A percentile compares a stretch with the other conserved stretches of the same genome.
Evolutionary conservation across 2,329 filamentous ascomycete genomes (phyloP).

Genomic region (Pestalotiopsis sp.): DNA sequence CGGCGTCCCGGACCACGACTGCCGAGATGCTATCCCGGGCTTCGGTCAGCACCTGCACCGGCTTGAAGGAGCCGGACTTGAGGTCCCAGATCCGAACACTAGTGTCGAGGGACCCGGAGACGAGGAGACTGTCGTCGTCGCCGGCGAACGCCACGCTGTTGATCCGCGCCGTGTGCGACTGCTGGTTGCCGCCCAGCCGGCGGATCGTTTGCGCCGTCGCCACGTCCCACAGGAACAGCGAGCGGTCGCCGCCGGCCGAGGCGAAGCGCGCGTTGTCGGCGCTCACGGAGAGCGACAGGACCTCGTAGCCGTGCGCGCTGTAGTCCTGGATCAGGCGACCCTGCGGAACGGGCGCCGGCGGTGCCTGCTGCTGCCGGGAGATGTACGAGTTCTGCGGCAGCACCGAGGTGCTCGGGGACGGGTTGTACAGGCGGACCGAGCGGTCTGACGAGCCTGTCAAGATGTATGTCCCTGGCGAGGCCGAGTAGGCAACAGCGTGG

Average conservation of each 20-base stretch:
- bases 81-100: constrained; percentile 78
- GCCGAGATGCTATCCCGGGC: constrained; percentile 70
- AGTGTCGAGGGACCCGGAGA: constrained; percentile 75
- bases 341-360: constrained; percentile 39
- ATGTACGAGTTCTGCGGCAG: constrained; percentile 25
- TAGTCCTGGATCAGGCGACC: constrained; percentile 83
- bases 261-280: constrained; percentile 82
- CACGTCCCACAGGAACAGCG: constrained; percentile 95
- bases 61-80: constrained; percentile 54
- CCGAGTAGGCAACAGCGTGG: constrained; percentile 74
- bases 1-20: constrained; percentile 49
- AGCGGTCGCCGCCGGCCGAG: constrained; percentile 86
- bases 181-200: constrained; percentile 58
- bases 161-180: constrained; percentile 17
- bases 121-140: constrained; percentile 71
- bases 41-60: constrained; percentile 74
- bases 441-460: constrained; percentile 87
- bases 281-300: constrained; percentile 78
- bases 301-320: constrained; percentile 86
- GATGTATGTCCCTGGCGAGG: constrained; percentile 74
- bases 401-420: constrained; percentile 49
- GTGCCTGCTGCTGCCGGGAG: constrained; percentile 39
- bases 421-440: constrained; percentile 84
- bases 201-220: constrained; percentile 75
- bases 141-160: constrained; percentile 71